Base-by-base conservation (phyloP, 305 asterid genomes). In the Andrographis paniculata region DNA sequence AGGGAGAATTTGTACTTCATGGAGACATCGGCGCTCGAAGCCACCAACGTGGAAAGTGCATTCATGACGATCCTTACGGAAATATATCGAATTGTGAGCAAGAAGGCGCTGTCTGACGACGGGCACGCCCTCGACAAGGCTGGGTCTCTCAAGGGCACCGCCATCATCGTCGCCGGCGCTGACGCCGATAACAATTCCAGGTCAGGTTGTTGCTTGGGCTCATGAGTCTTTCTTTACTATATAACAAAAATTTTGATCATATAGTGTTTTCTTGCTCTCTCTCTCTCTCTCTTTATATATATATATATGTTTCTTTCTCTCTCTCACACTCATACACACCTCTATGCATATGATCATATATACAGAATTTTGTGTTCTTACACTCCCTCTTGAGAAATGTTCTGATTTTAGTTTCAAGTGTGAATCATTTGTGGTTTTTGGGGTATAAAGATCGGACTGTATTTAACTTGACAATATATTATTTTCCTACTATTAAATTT, bases 1-100 rank as follows among this genome's bases (percentile, higher is more conserved):
- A 52, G 53, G 47, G 65, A 52, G 40, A 52, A 44, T 30, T 17
- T 60, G 12, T 60, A 30, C 42, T 60, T 60, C 31, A 60, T 60
- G 65, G 65, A 60, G 22, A 60, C 65, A 6, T 60, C 65, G 4
- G 65, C 65, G 2, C 65, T 60, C 20, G 48, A 60, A 18, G 53
- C 59, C n/a, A 60, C 65, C 4, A 60, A 51, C 35, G 65, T 60
- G 3, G 60, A 52, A 21, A 37, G 43, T 6, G 60, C 60, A 3
- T 60, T 60, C 44, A 20, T 60, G 31, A 52, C 53, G 10, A 20
- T 52, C 3, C 20, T 60, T 23, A 45, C 23, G 9, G 60, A 60
- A 13, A 52, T 60, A 14, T 52, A 44, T 17, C 38, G 53, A 20
- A 47, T 53, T 5, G 37, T 60, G 5, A 60, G 59, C 54, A 60